A percentile compares a stretch with the other conserved stretches of the same genome.
These are phyloP conservation scores for Fusarium chuoi DNA, from an alignment of 2,329 filamentous ascomycete species.

Conservation along the genomic window DNA sequence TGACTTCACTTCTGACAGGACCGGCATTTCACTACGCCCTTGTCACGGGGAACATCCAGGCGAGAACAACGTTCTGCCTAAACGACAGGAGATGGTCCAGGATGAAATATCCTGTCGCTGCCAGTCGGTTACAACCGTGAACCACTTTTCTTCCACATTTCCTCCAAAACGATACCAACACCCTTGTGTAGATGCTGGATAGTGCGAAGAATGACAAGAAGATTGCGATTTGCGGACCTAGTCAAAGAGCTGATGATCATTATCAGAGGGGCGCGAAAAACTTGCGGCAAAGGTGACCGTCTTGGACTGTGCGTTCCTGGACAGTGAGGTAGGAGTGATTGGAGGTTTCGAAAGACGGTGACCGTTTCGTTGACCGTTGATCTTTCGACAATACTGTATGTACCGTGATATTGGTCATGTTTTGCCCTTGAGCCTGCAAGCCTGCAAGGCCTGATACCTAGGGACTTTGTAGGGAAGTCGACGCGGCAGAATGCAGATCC, in stretches of 20 bases:
- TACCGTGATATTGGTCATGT: background rate
- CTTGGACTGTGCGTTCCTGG: slow-evolving; percentile 36
- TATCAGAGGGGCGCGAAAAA: slow-evolving; percentile 14
- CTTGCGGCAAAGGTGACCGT: slow-evolving; percentile 31
- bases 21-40: slow-evolving; percentile 7
- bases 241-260: slow-evolving; percentile 30
- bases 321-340: slow-evolving; percentile 23
- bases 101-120: slow-evolving; percentile 13
- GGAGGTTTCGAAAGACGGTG: slow-evolving; percentile 28
- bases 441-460: slow-evolving; percentile 8
- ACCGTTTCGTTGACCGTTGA: slow-evolving; percentile 33
- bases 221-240: slow-evolving; percentile 38
- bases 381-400: background rate
- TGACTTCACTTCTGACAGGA: slow-evolving; percentile 39
- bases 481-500: slow-evolving; percentile 44
- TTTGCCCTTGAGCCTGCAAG: slow-evolving; percentile 12
- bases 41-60: slow-evolving; percentile 13
- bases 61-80: slow-evolving; percentile 14
- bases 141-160: slow-evolving; percentile 39
- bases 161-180: background rate
- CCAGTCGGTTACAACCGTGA: slow-evolving; percentile 32
- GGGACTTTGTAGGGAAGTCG: slow-evolving; percentile 16
- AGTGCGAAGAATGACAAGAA: slow-evolving; percentile 37
- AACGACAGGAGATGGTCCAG: slow-evolving; percentile 4
- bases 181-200: slow-evolving; percentile 4